phyloP scores from a whole-genome alignment of 2,329 filamentous ascomycete species.

The Cercospora zeae-maydis region DNA sequence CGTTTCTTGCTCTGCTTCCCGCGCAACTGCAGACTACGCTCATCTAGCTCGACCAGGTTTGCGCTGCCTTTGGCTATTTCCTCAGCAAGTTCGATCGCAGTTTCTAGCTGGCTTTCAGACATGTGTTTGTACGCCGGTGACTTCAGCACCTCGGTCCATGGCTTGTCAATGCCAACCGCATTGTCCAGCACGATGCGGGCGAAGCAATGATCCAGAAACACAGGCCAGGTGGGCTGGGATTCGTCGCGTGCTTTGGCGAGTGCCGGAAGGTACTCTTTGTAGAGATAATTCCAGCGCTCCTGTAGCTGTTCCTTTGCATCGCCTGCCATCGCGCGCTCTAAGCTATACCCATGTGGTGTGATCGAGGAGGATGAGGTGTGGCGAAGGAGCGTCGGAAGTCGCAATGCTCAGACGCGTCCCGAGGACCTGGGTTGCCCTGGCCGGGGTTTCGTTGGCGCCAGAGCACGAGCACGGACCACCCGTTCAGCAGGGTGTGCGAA shows the following conservation, averaged over 20 bases:
- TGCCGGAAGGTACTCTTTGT: constrained; percentile 30
- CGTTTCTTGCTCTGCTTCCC: constrained; percentile 35
- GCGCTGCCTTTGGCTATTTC: constrained; percentile 38
- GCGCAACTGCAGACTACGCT: constrained; percentile 40
- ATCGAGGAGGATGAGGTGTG: neutral
- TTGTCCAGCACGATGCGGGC: constrained; percentile 47
- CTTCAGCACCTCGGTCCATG: constrained; percentile 44
- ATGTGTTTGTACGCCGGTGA: constrained; percentile 46
- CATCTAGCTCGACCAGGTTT: constrained; percentile 41
- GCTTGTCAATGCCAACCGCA: constrained; percentile 38
- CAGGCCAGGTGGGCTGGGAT: constrained; percentile 42
- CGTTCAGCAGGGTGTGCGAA: neutral
- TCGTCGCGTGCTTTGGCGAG: constrained; percentile 32
- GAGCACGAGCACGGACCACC: neutral
- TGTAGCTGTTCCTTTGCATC: constrained; percentile 20
- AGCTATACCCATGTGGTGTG: neutral
- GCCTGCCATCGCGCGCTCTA: neutral
- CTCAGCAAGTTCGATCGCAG: constrained; percentile 40
- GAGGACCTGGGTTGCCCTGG: neutral
- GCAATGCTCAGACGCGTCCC: neutral
- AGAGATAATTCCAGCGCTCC: constrained; percentile 30
- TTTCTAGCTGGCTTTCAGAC: constrained; percentile 38
- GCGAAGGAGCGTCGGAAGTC: neutral
- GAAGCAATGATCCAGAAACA: constrained; percentile 46
- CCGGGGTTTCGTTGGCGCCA: neutral